phyloP scores from a whole-genome alignment of 1,139 yeast genomes.

The Nadsonia commutata region DNA sequence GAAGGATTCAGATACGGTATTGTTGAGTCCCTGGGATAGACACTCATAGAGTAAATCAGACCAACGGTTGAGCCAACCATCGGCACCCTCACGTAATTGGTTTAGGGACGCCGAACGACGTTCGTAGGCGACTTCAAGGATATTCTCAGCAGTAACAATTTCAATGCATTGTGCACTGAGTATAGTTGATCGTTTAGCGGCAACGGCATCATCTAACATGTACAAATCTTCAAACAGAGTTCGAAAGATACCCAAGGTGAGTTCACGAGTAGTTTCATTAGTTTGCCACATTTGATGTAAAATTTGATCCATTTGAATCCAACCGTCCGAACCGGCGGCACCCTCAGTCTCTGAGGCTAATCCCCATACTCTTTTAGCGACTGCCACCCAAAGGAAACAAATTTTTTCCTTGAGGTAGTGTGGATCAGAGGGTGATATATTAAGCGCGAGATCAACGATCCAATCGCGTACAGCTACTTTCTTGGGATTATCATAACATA shows the following conservation, averaged over 20 bases:
- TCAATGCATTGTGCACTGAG: slow-evolving; percentile 74
- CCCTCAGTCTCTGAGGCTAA: slow-evolving; percentile 15
- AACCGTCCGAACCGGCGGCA: slow-evolving; percentile 17
- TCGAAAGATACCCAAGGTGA: slow-evolving; percentile 62
- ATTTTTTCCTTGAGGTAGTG: slow-evolving; percentile 81
- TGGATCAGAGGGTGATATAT: slow-evolving; percentile 54
- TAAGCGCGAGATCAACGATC: slow-evolving; percentile 63
- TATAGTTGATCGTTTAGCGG: slow-evolving; percentile 63
- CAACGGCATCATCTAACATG: slow-evolving; percentile 79
- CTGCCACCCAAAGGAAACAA: slow-evolving; percentile 80
- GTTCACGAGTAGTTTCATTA: slow-evolving; percentile 47
- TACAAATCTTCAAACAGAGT: slow-evolving; percentile 92
- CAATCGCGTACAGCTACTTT: slow-evolving; percentile 61
- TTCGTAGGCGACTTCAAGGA: slow-evolving; percentile 55
- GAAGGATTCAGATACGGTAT: slow-evolving; percentile 29
- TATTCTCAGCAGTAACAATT: slow-evolving; percentile 56
- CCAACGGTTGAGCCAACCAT: slow-evolving; percentile 88
- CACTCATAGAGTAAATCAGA: slow-evolving; percentile 42
- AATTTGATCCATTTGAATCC: slow-evolving; percentile 79
- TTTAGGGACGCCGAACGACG: slow-evolving; percentile 36
- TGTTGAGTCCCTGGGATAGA: slow-evolving; percentile 12
- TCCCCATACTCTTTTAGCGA: slow-evolving; percentile 94
- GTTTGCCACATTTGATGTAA: slow-evolving; percentile 62
- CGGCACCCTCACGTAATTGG: slow-evolving; percentile 33
- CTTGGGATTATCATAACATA: slow-evolving; percentile 46